Evolutionary conservation across 768 basidiomycete species (phyloP).

Genomic region (Asterophora parasitica): DNA sequence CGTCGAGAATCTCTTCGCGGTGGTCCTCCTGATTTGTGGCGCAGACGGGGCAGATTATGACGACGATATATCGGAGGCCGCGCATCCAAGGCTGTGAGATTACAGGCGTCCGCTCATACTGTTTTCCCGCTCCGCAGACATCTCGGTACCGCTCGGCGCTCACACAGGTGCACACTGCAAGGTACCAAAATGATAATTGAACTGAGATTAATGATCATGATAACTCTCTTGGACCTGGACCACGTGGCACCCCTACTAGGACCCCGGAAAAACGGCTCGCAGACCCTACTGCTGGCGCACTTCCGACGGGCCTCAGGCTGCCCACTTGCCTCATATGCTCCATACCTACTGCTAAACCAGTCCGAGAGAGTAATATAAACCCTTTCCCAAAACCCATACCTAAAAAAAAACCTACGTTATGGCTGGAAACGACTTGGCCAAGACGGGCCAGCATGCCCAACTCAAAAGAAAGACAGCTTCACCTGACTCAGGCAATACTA

Average conservation of each 20-base stretch:
- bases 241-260: conserved; percentile 2
- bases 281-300: background rate
- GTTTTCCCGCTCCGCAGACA: too few relatives aligned
- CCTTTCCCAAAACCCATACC: too few relatives aligned
- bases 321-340: background rate
- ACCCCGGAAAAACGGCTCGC: background rate
- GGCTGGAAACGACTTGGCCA: background rate
- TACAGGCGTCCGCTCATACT: too few relatives aligned
- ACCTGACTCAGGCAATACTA: background rate
- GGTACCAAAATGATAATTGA: too few relatives aligned
- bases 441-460: background rate
- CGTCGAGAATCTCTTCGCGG: too few relatives aligned
- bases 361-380: background rate
- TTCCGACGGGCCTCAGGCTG: background rate
- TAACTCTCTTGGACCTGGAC: background rate
- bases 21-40: too few relatives aligned
- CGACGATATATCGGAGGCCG: too few relatives aligned
- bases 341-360: background rate
- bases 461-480: background rate
- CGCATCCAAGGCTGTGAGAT: too few relatives aligned
- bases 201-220: too few relatives aligned
- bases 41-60: too few relatives aligned
- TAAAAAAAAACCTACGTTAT: background rate
- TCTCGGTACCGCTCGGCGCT: too few relatives aligned
- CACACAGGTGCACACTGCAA: too few relatives aligned